Evolutionary conservation across 192 early-diverging fungal species (phyloP), one percentile per base, ranked within the genome.

Genomic region (Tieghemiomyces parasiticus): DNA sequence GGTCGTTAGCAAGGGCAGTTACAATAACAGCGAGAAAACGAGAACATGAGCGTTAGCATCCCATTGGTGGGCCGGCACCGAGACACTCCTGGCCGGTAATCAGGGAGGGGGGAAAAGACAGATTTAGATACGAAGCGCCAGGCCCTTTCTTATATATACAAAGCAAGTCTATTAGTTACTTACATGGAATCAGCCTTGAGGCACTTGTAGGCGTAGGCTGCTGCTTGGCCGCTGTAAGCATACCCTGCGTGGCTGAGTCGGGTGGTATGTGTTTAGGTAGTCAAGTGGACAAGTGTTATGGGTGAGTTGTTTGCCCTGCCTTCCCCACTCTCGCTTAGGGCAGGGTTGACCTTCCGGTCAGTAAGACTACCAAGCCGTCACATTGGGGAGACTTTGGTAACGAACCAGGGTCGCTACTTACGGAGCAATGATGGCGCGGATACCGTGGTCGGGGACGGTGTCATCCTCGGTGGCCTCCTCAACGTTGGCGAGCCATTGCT

Each of bases 221-320:
- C 93, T 6, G 89, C 81, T n/a, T 83, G 81, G 2, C 92, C 92
- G 67, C 85, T 87, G 65, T 92, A 96, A 12, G 83, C 77, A 60
- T 85, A 90, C 12, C 95, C 95, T 0, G 95, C 95, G 68, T 98
- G 95, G 33, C 87, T 91, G 67, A 16, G 25, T 31, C 35, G 25
- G 31, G 20, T 14, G 8, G 26, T 62, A 58, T 22, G 44, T 56
- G 35, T 16, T 1, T 25, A 26, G 14, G 20, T 48, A 51, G 48
- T 26, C 31, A 29, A 10, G 35, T 19, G 38, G 12, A 53, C 12
- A 52, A 35, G 10, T 25, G 14, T 58, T 49, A 38, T 6, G 28
- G 31, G 45, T 31, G 24, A 29, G n/a, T n/a, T n/a, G 29, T 19
- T 46, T 34, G 28, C 3, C 28, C 28, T 26, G 35, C 0, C 30